Base-by-base conservation (phyloP, 75 land plant species). In the Chamaecyparis obtusa region DNA sequence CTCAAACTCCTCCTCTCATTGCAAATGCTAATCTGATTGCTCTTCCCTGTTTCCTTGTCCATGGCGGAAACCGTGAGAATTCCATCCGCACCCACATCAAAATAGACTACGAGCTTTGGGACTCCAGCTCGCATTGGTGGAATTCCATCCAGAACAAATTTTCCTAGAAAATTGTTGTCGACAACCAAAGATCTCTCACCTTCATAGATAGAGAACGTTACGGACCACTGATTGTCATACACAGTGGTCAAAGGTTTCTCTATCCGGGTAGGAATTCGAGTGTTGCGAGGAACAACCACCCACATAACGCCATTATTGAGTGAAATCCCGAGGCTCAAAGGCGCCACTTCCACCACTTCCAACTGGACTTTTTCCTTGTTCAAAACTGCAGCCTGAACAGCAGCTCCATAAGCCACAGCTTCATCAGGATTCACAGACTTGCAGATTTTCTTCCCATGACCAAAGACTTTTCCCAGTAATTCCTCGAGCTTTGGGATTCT, bases 1-100 rank as follows among this genome's bases (percentile, higher is more conserved):
- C n/a, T n/a, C n/a, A n/a, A n/a, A n/a, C n/a, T n/a, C 57, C 57
- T 9, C 27, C 72, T 6, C 3, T 24, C 30, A 9, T 67, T n/a
- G 6, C 9, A 17, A n/a, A n/a, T 67, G 72, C 0, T 67, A 6
- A 67, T 24, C 32, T 67, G 0, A 6, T 67, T 67, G 24, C 21
- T 67, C 5, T 21, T 67, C 72, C 72, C n/a, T 3, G 32, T n/a
- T 24, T 67, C 72, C 57, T 67, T 27, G 30, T 67, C 7, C 2
- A 17, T 0, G 0, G 90, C 90, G 2, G 90, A 88, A n/a, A 89
- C 90, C 14, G 56, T 89, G 49, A 89, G 51, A 67, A 88, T 88
- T 55, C 90, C 90, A 46, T 89, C 75, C 19, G 33, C 89, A 19
- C 87, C 89, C 19, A 88, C 37, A 19, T 87, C 82, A 41, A 88